Percentiles rank a stretch among this genome's conserved stretches.
Conservation (phyloP, 768 basidiomycete species). For the Xerocomus brunneocitrinus region DNA sequence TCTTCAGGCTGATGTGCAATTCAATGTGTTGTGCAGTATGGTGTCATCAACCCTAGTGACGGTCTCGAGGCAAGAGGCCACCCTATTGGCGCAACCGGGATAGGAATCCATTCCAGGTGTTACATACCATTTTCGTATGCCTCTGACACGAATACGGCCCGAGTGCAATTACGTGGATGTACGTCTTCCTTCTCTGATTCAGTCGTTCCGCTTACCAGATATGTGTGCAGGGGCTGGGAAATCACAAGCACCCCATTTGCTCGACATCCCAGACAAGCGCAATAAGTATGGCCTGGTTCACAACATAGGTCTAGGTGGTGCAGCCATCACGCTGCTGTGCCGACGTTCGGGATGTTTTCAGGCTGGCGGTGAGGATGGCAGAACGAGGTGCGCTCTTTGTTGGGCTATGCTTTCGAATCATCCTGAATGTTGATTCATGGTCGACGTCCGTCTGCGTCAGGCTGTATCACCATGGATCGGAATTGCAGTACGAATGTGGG, state of each 20-base stretch:
- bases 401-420: neutral
- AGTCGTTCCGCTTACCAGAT: neutral
- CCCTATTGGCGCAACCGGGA: constrained; percentile 72
- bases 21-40: constrained; percentile 44
- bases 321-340: constrained; percentile 27
- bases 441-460: constrained; percentile 38
- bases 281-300: constrained; percentile 79
- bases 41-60: constrained; percentile 80
- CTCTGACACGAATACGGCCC: constrained; percentile 2
- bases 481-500: constrained; percentile 46
- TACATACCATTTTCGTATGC: neutral
- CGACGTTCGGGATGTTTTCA: constrained; percentile 52
- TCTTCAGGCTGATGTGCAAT: neutral
- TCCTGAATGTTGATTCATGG: neutral
- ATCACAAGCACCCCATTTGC: constrained; percentile 43
- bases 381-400: constrained; percentile 46
- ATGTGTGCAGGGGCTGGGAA: constrained; percentile 59
- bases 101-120: constrained; percentile 73
- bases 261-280: constrained; percentile 53
- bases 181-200: neutral
- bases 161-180: constrained; percentile 74
- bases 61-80: constrained; percentile 83
- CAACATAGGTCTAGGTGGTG: constrained; percentile 77
- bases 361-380: constrained; percentile 55
- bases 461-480: constrained; percentile 66